Evolutionary conservation across 208 protist species (phyloP), one percentile per base, ranked within the genome.

Genomic region (Trypanosoma lewisi): DNA sequence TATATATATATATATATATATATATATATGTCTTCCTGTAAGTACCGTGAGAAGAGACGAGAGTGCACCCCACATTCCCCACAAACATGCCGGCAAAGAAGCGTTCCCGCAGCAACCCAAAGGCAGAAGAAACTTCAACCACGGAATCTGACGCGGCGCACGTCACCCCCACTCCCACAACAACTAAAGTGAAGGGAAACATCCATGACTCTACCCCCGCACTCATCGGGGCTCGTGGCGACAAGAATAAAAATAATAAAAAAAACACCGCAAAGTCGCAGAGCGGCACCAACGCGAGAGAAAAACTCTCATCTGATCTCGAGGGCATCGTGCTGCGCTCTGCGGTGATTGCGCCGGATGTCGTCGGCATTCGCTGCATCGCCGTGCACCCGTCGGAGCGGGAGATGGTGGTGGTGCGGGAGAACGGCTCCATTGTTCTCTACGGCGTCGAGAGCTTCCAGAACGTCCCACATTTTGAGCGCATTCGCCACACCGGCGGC

Each of bases 331-430:
- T 91, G 6, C 63, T 85, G 2, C 75, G 74, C 34, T 86, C 86
- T 21, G 76, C 87, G 51, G 85, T 89, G 36, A 92, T 95, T 58
- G 89, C 89, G 0, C 89, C 89, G 1, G 89, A 95, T 44, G 76
- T 91, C 30, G 83, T 77, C 54, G 89, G 89, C 36, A 75, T 95
- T 36, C 72, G 77, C 53, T 92, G 86, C 63, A 31, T 93, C 37
- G 86, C 84, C 19, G 75, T 89, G 16, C 78, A 78, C 67, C 52
- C 56, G 31, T 4, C 57, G 44, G 85, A 91, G 65, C 54, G 52
- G 12, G 75, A 87, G 50, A 39, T 95, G 27, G 69, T 83, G 17
- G 62, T 93, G n/a, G 89, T 81, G 12, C 83, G 85, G 4, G 89
- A 95, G 68, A 84, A 93, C 78, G 89, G 84, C 27, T 90, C 86